phyloP scores from a whole-genome alignment of 2,329 filamentous ascomycete genomes.

The Raffaelea albimanens region DNA sequence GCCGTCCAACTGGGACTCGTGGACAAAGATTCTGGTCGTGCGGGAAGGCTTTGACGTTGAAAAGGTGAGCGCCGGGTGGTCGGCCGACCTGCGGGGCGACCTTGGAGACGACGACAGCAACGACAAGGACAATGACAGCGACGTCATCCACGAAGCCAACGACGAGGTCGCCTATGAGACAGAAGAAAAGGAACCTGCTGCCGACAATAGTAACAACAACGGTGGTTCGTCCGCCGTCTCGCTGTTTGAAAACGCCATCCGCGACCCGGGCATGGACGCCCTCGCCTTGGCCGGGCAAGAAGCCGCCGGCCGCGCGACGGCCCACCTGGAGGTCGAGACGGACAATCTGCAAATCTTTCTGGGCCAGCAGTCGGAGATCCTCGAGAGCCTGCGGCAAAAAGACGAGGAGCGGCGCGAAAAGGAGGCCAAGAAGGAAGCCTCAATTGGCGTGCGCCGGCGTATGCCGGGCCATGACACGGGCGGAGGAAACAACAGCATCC shows the following conservation, averaged over 20 bases:
- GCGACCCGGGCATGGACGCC: slow-evolving; percentile 59
- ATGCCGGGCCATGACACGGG: slow-evolving; percentile 2
- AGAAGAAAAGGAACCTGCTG: slow-evolving; percentile 3
- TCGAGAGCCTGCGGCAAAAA: slow-evolving; percentile 55
- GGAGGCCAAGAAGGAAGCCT: slow-evolving; percentile 30
- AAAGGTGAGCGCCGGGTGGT: slow-evolving; percentile 75
- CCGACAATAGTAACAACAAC: slow-evolving; percentile 17
- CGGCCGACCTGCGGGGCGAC: slow-evolving; percentile 62
- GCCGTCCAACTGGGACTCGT: slow-evolving; percentile 96
- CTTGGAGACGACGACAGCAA: slow-evolving; percentile 5
- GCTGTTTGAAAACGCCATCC: slow-evolving; percentile 71
- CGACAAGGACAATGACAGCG: slow-evolving; percentile 1
- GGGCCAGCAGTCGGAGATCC: slow-evolving; percentile 59
- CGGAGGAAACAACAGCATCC: slow-evolving; percentile 20
- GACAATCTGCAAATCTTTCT: slow-evolving; percentile 72
- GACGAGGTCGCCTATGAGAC: not conserved
- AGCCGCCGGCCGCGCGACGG: slow-evolving; percentile 26
- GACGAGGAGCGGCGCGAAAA: slow-evolving; percentile 28
- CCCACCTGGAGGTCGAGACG: slow-evolving; percentile 52
- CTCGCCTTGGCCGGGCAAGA: slow-evolving; percentile 42
- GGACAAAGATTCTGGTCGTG: slow-evolving; percentile 91
- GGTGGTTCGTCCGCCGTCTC: slow-evolving; percentile 58
- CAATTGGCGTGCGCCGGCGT: no score
- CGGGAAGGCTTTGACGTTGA: slow-evolving; percentile 91
- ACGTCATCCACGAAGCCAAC: slow-evolving; percentile 1